Conservation (phyloP, 2,329 filamentous ascomycete genomes). For the Trichoderma citrinoviride region DNA sequence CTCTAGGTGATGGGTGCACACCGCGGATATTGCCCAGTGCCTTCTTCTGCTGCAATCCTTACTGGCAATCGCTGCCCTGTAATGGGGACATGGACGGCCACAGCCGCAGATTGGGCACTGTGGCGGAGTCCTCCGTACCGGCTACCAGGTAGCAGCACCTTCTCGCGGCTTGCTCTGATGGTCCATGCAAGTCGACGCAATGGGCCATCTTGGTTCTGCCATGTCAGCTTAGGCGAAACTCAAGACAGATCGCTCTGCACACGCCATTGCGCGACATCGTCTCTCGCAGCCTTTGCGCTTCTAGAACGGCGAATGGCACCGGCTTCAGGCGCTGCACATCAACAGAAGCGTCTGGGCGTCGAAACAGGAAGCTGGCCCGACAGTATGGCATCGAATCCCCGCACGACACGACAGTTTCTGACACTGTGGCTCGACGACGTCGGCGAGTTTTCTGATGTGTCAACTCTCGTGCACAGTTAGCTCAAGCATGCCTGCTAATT, state of each 20-base stretch:
- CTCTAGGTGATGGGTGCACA: neutral
- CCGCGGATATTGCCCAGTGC: neutral
- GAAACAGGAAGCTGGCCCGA: constrained; percentile 24
- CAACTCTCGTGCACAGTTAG: constrained; percentile 16
- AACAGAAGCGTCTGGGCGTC: neutral
- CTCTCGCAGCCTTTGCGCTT: neutral
- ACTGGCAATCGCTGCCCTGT: constrained; percentile 4
- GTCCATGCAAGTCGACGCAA: constrained; percentile 7
- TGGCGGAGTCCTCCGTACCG: constrained; percentile 8
- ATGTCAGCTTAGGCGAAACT: neutral
- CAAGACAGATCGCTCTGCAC: neutral
- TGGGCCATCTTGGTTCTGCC: neutral
- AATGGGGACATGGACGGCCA: neutral
- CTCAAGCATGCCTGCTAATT: constrained; percentile 9
- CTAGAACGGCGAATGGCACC: constrained; percentile 10
- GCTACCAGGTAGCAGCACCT: constrained; percentile 14
- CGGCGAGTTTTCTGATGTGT: constrained; percentile 21
- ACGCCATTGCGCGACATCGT: neutral
- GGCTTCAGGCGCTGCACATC: neutral
- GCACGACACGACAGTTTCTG: constrained; percentile 10
- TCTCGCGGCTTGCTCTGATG: constrained; percentile 1
- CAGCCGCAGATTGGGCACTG: neutral
- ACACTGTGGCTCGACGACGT: constrained; percentile 14
- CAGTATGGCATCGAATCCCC: constrained; percentile 23
- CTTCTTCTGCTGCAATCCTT: neutral